These are phyloP conservation scores for Hemisphaericaspora lyxosophila DNA, from an alignment of 1,139 yeast species.

Conservation along the genomic window DNA sequence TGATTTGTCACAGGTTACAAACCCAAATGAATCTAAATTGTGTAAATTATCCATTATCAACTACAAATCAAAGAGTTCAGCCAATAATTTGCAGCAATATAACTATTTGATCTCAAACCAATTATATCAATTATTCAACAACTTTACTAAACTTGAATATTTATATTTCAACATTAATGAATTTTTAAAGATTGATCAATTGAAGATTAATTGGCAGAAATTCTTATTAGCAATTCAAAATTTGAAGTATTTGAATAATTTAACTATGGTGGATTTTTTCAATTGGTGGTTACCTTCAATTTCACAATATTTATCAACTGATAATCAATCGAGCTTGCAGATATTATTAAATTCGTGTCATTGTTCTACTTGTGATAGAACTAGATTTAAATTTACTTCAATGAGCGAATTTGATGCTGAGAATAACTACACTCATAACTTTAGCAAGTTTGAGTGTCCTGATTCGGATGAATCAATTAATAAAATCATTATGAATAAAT, in stretches of 20 bases:
- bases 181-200: slow-evolving; percentile 8
- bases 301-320: slow-evolving; percentile 1
- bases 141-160: slow-evolving; percentile 9
- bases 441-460: slow-evolving; percentile 7
- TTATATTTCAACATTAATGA: slow-evolving; percentile 12
- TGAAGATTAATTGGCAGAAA: slow-evolving; percentile 11
- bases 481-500: slow-evolving; percentile 8
- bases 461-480: background rate
- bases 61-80: slow-evolving; percentile 12
- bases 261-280: slow-evolving; percentile 14
- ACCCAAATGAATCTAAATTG: slow-evolving; percentile 9
- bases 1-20: slow-evolving; percentile 7
- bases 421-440: slow-evolving; percentile 14
- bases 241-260: slow-evolving; percentile 4
- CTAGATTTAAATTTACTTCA: slow-evolving; percentile 8
- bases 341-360: slow-evolving; percentile 11
- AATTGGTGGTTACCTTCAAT: slow-evolving; percentile 16
- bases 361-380: slow-evolving; percentile 10
- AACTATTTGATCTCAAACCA: slow-evolving; percentile 11
- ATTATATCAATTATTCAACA: slow-evolving; percentile 7
- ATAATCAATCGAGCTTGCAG: slow-evolving; percentile 6
- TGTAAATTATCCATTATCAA: slow-evolving; percentile 12
- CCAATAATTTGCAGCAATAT: slow-evolving; percentile 12
- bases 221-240: slow-evolving; percentile 4
- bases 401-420: slow-evolving; percentile 13